A percentile compares a stretch with the other conserved stretches of the same genome.
phyloP scores from a whole-genome alignment of 2,329 filamentous ascomycete species.

The Cladosporium sp. region DNA sequence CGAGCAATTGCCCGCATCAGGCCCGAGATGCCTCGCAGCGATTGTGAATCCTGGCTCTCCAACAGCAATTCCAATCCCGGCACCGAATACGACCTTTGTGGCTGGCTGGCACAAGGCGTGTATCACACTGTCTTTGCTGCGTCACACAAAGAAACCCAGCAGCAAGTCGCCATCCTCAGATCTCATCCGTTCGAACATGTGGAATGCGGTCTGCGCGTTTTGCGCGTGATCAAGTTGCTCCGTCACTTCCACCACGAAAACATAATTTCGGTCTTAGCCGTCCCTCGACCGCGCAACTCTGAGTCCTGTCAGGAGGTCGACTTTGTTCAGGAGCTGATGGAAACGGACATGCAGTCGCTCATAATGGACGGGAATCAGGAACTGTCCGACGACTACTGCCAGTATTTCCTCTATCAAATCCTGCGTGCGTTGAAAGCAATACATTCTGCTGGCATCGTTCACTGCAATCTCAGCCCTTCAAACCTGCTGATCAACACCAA shows the following conservation, averaged over 20 bases:
- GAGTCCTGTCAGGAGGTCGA: slow-evolving; percentile 61
- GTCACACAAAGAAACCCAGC: too few relatives aligned
- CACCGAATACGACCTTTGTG: too few relatives aligned
- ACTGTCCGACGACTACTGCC: slow-evolving; percentile 92
- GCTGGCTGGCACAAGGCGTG: too few relatives aligned
- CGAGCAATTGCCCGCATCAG: too few relatives aligned
- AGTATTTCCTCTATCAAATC: slow-evolving; percentile 98
- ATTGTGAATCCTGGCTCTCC: too few relatives aligned
- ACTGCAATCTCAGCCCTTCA: slow-evolving; percentile 88
- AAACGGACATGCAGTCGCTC: slow-evolving; percentile 91
- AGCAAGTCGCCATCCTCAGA: too few relatives aligned
- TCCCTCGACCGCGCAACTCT: slow-evolving; percentile 96
- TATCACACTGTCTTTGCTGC: too few relatives aligned
- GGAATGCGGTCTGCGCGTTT: slow-evolving; percentile 13
- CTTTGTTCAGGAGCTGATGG: slow-evolving; percentile 79
- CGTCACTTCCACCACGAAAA: slow-evolving; percentile 73
- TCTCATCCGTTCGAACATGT: too few relatives aligned
- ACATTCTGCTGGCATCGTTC: slow-evolving; percentile 71
- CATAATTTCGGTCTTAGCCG: slow-evolving; percentile 85
- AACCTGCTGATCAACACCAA: slow-evolving; percentile 94
- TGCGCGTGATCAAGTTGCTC: slow-evolving; percentile 93
- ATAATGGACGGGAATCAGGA: slow-evolving; percentile 73
- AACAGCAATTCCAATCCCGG: too few relatives aligned
- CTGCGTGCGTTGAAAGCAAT: slow-evolving; percentile 96
- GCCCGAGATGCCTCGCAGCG: too few relatives aligned